Evolutionary conservation across 257 asterid species (phyloP), one percentile per base, ranked within the genome.

Genomic region (Nicotiana attenuata): DNA sequence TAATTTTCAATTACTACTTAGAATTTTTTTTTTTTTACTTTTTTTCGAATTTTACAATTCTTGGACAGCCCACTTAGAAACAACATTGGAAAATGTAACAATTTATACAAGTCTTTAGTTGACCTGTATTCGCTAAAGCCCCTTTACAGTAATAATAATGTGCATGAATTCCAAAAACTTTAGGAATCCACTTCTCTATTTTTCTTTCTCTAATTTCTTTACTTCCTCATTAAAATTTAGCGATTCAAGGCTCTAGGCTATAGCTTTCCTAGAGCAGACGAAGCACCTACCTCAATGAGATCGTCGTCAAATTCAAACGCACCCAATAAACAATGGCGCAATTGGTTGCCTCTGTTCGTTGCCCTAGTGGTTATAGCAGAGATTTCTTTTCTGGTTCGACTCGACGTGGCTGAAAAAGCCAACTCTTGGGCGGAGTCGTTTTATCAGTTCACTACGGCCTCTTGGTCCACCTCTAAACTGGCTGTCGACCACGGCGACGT

Each of bases 371-470:
- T 96, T 63, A 80, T 96, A 28, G 91, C 94, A 20, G 98, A 96
- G 91, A 91, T 96, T 90, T 93, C 91, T 28, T 94, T 96, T 83
- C 78, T 96, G 65, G 92, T 93, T 56, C 90, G 93, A 67, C 91
- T 96, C 52, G 98, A 96, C 84, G 82, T 92, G 93, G 92, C 87
- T 60, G 93, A 94, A 87, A 91, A 94, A 31, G 93, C 88, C 10
- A 96, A 92, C 91, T 90, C 96, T 6, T 95, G 97, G 99, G 94
- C 97, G 45, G 98, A 96, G 85, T 91, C 99, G 1, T 93, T 96
- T 86, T 88, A 93, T 90, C 87, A 84, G 87, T 94, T 90, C 85
- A 91, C 97, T 38, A 33, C 84, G 57, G 82, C 87, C 24, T 85
- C 86, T 66, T 73, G 81, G 84, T 28, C 83, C 4, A 3, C 66